A percentile compares a stretch with the other conserved stretches of the same genome.
Conservation (phyloP, 176 grass and related monocot genomes). For the Hordeum marinum region DNA sequence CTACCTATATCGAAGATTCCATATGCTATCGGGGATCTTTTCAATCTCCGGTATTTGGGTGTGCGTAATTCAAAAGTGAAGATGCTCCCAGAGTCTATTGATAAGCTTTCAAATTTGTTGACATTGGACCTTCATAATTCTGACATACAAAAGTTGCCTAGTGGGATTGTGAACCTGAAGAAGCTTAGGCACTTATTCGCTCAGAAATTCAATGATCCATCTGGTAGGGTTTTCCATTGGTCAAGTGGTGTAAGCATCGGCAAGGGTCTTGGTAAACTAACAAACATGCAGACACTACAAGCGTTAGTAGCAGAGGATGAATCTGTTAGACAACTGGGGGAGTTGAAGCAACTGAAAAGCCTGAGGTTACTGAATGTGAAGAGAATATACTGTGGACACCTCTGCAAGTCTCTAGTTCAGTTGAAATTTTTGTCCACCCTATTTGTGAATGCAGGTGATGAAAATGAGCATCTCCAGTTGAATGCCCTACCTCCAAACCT, state of each 20-base stretch:
- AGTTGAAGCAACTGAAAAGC: conserved; percentile 34
- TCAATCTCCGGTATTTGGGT: conserved; percentile 30
- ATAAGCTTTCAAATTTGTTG: not conserved
- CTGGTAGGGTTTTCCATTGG: not conserved
- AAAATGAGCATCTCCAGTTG: not conserved
- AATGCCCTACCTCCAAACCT: not conserved
- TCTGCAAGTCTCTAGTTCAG: not conserved
- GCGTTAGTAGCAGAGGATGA: not conserved
- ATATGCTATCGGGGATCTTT: conserved; percentile 15
- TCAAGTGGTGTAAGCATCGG: not conserved
- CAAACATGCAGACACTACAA: conserved; percentile 13
- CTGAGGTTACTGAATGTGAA: not conserved
- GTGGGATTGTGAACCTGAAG: not conserved
- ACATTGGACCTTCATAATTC: rapidly evolving
- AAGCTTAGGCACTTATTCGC: conserved; percentile 15
- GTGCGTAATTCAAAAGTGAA: conserved; percentile 11
- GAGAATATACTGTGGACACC: not conserved
- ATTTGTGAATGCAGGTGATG: not conserved
- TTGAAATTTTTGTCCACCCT: not conserved
- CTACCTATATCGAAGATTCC: not conserved
- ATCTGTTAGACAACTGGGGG: not conserved
- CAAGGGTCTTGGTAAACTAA: not conserved
- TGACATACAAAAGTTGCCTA: not conserved
- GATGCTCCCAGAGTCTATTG: conserved; percentile 9
- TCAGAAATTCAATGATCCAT: not conserved